Base-by-base conservation (phyloP, 148 eudicot genomes). In the Euryodendron excelsum region DNA sequence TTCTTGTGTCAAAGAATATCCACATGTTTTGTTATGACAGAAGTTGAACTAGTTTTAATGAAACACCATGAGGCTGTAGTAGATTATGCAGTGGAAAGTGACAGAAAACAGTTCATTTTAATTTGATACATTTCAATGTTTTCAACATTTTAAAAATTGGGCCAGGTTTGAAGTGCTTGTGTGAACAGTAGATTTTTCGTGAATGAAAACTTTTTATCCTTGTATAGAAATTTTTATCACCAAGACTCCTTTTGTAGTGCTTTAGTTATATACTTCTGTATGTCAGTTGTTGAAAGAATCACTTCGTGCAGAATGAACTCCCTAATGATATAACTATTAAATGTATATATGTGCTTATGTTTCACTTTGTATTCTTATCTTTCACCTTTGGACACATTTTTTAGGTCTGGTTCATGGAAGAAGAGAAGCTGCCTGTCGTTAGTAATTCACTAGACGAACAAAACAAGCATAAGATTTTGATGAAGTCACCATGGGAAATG, bases 401-500 rank as follows among this genome's bases (percentile, higher is more conserved):
- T 82, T 80, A 96, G 98, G 98, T 96, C 74, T 88, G 90, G 88
- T 90, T 96, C 80, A 44, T 96, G 79, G 92, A 88, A 87, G 98
- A 96, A 87, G 98, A 93, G 85, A 90, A 80, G 81, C 86, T 96
- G 74, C 99, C 98, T 14, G 94, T 91, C 58, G 86, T 96, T 75
- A 87, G 90, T 67, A 81, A 60, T 84, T 86, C 92, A 34, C 36
- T 70, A 33, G 91, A 79, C 70, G 96, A 86, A 76, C 76, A 81
- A 39, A 82, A 82, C 62, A 88, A 83, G 81, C 89, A 89, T 73
- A 89, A 89, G 78, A 90, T 96, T 70, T 82, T 96, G 73, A 91
- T 96, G 99, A 89, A 91, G 78, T 87, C 99, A 23, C 99, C 97
- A 10, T 96, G 98, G 97, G 92, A 88, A 70, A 87, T 96, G 73